Percentiles rank a stretch among this genome's conserved stretches.
phyloP scores from a whole-genome alignment of 2,329 filamentous ascomycete genomes.

The Xylariaceae sp. region DNA sequence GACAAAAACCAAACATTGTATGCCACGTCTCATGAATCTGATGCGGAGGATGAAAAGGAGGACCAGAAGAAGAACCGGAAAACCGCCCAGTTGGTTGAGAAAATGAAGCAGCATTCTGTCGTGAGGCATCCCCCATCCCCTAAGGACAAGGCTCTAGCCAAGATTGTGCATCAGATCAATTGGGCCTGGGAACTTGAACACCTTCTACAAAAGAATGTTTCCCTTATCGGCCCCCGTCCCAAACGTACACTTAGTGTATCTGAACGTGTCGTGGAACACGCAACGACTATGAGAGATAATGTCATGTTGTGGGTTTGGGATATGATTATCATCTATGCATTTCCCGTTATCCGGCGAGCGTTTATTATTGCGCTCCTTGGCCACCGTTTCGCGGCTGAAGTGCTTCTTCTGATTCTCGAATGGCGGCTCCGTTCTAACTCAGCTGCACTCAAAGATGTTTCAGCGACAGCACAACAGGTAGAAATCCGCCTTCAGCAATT shows the following conservation, averaged over 20 bases:
- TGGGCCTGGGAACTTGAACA: conserved; percentile 90
- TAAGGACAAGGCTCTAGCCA: conserved; percentile 80
- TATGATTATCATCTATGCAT: conserved; percentile 74
- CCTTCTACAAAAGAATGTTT: conserved; percentile 86
- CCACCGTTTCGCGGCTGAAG: conserved; percentile 81
- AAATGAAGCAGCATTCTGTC: conserved; percentile 87
- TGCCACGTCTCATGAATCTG: conserved; percentile 56
- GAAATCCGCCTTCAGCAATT: conserved; percentile 98
- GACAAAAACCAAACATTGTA: conserved; percentile 63
- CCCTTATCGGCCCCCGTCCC: conserved; percentile 79
- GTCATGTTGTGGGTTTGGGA: conserved; percentile 72
- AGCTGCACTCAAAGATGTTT: conserved; percentile 91
- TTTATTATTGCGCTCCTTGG: conserved; percentile 82
- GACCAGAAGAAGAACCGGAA: conserved; percentile 63
- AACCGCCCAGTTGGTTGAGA: conserved; percentile 75
- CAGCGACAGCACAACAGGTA: conserved; percentile 94
- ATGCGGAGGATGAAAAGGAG: conserved; percentile 74
- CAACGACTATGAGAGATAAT: conserved; percentile 81
- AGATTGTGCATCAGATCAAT: conserved; percentile 92
- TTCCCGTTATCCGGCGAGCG: conserved; percentile 73
- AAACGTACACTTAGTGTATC: conserved; percentile 90
- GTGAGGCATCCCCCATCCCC: conserved; percentile 75
- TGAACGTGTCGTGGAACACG: conserved; percentile 92
- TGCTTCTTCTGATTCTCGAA: conserved; percentile 79
- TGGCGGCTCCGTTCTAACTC: conserved; percentile 80